Percentiles rank a stretch among this genome's conserved stretches.
Conservation (phyloP, 192 early-diverging fungal genomes). For the Kickxella alabastrina region DNA sequence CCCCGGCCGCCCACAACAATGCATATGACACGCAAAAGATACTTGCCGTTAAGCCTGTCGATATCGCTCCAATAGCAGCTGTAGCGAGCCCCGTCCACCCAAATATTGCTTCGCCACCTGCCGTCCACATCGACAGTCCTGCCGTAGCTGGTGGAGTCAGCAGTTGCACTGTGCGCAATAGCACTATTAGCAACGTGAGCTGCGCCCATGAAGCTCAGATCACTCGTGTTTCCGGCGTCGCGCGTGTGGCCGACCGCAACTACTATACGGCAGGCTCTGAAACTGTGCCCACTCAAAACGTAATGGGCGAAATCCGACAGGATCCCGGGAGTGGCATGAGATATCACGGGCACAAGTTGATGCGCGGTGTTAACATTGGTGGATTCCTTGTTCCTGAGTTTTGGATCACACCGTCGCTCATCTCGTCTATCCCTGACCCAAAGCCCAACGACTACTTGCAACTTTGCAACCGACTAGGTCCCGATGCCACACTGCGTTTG, state of each 20-base stretch:
- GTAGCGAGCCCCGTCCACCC: too few relatives aligned
- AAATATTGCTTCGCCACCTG: too few relatives aligned
- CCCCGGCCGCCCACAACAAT: neutral
- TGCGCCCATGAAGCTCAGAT: too few relatives aligned
- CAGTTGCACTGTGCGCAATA: too few relatives aligned
- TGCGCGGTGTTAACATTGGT: conserved; percentile 58
- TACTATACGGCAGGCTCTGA: too few relatives aligned
- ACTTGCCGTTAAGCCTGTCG: too few relatives aligned
- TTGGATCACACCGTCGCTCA: conserved; percentile 56
- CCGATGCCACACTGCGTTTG: conserved; percentile 32
- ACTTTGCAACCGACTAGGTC: conserved; percentile 48
- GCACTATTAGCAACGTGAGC: too few relatives aligned
- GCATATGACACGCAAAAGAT: conserved; percentile 3
- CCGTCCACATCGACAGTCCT: too few relatives aligned
- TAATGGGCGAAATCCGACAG: conserved; percentile 24
- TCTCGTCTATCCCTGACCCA: conserved; percentile 42
- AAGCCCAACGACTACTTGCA: conserved; percentile 47
- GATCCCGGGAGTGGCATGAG: conserved; percentile 37
- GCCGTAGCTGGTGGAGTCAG: too few relatives aligned
- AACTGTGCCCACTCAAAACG: conserved; percentile 13
- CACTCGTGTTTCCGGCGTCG: too few relatives aligned
- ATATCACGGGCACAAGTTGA: conserved; percentile 40
- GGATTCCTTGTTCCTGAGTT: conserved; percentile 59
- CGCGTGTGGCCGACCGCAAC: too few relatives aligned
- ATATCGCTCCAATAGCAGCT: neutral